Evolutionary conservation across 2,329 filamentous ascomycete genomes (phyloP), one percentile per base, ranked within the genome.

Genomic region (Xylaria sp.): DNA sequence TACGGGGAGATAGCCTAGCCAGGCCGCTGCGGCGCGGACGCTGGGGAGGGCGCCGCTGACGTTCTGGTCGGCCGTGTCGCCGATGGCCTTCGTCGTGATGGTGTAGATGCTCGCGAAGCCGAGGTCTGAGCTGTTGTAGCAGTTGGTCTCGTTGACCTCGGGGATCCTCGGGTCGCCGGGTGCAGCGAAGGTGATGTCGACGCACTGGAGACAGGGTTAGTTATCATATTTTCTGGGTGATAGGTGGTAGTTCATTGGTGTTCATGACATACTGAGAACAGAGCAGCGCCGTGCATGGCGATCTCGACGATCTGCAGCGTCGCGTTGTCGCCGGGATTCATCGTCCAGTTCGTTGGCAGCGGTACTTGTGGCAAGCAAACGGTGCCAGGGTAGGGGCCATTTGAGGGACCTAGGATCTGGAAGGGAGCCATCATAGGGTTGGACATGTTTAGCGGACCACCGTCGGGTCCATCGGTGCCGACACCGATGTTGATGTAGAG

Each of bases 401-500:
- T 96, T 51, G 86, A 87, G 0, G 95, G 94, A 0, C 95, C 95
- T 32, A 90, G 84, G 77, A 98, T 90, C 79, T 95, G 90, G 81
- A 98, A 95, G 32, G 92, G 89, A 16, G 90, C 84, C 1, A 95
- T 82, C 88, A 98, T 96, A 25, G 89, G 85, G 79, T 92, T 89
- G 72, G 93, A 97, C 91, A 97, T 97, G 85, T 98, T 98, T 6
- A 82, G 80, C 0, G 96, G 95, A 8, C 92, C 89, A 67, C 80
- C 76, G 69, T 86, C 85, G 18, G 89, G 88, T 0, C 87, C 88
- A 10, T 87, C 85, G 40, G 87, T 93, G 72, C 93, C 93, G 72
- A 94, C 89, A 73, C 96, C 96, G 64, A 98, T 86, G 83, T 98
- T 98, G 82, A 98, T 84, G 82, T 97, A 97, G 78, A 97, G 86